Percentiles rank a stretch among this genome's conserved stretches.
phyloP scores from a whole-genome alignment of 805 yeast genomes.

The Candida stauntonica region DNA sequence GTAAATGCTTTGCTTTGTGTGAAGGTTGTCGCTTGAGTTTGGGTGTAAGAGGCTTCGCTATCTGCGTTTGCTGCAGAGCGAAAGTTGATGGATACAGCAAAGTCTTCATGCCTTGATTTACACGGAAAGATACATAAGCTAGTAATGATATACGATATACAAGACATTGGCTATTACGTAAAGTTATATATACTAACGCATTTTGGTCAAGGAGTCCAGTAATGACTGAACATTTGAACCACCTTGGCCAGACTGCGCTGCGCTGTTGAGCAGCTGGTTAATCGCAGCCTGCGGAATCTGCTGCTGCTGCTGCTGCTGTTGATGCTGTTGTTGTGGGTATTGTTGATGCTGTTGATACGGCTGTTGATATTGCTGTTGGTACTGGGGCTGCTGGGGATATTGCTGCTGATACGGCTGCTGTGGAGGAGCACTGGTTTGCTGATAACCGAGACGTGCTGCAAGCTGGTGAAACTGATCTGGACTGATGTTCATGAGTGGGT shows the following conservation, averaged over 20 bases:
- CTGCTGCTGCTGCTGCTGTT: neutral
- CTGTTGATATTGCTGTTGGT: conserved; percentile 6
- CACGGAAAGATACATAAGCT: too few species aligned
- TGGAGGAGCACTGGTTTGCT: conserved; percentile 3
- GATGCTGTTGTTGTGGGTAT: conserved; percentile 16
- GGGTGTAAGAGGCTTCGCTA: conserved; percentile 65
- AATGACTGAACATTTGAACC: conserved; percentile 32
- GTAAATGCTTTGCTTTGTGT: conserved; percentile 84
- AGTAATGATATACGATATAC: neutral
- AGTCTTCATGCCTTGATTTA: conserved; percentile 29
- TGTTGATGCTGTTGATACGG: conserved; percentile 15
- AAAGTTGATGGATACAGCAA: conserved; percentile 56
- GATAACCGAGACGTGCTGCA: conserved; percentile 9
- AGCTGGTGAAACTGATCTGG: conserved; percentile 8
- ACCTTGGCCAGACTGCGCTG: neutral
- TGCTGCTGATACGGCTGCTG: conserved; percentile 16
- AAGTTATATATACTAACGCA: conserved; percentile 9
- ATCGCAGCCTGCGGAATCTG: conserved; percentile 8
- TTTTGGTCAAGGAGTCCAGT: conserved; percentile 34
- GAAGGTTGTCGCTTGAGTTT: conserved; percentile 75
- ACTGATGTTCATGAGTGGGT: conserved; percentile 1
- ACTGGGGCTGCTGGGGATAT: conserved; percentile 3
- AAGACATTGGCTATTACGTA: neutral
- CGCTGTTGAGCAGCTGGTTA: conserved; percentile 6
- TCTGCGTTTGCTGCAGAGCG: conserved; percentile 82